Evolutionary conservation across 2,329 filamentous ascomycete genomes (phyloP).

Genomic region (Botrytis medusae): DNA sequence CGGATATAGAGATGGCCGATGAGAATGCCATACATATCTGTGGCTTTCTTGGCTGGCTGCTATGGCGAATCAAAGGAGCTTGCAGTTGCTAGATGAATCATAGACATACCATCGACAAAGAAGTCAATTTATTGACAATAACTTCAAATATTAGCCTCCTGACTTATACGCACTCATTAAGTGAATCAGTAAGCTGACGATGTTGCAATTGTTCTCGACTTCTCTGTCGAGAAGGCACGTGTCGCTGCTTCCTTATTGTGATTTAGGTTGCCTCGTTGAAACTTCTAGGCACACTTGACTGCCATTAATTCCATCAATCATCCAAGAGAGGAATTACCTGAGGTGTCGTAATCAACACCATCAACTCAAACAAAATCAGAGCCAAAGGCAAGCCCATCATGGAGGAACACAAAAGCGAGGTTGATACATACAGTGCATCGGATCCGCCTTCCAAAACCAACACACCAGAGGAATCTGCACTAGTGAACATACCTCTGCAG

Average conservation of each 20-base stretch:
- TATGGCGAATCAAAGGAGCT: constrained; percentile 5
- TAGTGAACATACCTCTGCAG: constrained; percentile 1
- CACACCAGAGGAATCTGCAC: neutral
- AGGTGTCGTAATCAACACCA: neutral
- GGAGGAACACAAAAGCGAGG: neutral
- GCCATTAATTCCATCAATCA: neutral
- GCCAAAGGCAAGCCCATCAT: neutral
- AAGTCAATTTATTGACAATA: neutral
- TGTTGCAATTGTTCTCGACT: neutral
- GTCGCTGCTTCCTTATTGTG: neutral
- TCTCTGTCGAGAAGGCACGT: neutral
- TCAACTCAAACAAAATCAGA: neutral
- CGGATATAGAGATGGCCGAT: neutral
- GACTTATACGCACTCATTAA: neutral
- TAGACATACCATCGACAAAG: neutral
- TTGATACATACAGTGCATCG: neutral
- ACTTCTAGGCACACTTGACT: neutral
- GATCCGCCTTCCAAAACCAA: neutral
- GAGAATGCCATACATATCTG: neutral
- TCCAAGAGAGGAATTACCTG: neutral
- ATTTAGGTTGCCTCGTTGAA: neutral
- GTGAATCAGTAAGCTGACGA: neutral
- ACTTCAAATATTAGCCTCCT: neutral
- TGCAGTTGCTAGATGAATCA: neutral
- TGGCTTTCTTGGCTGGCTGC: neutral